Evolutionary conservation across 352 stramenopile species (phyloP), one percentile per base, ranked within the genome.

Genomic region (Pythium sp.): DNA sequence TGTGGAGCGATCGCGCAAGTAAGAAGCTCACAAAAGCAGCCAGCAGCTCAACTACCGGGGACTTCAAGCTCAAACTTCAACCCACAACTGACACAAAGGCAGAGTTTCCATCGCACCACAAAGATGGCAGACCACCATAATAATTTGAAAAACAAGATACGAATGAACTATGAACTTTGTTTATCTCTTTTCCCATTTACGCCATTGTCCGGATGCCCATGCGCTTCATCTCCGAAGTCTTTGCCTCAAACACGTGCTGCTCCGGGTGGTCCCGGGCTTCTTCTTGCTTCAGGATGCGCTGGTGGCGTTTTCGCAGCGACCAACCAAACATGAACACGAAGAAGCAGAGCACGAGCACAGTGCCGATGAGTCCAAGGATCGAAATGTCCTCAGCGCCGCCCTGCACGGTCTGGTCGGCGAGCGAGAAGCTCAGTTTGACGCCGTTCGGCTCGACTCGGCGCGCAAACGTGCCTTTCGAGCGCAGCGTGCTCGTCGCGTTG

Each of bases 1-100:
- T 58, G 82, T 94, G 43, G 85, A 95, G 68, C 84, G 83, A 58
- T 88, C 84, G 24, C 73, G 79, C 58, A 92, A 92, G 71, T 90
- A 43, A 74, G 38, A 47, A 58, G 8, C 36, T 14, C 9, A 47
- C n/a, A 46, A 11, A 6, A 24, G n/a, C 30, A 5, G 2, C 5
- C 6, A 30, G 1, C 53, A 63, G 18, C 20, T 51, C 55, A 30
- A 1, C 7, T 14, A 1, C 28, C 14, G n/a, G 41, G 15, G 5
- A 47, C 14, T 47, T 30, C 49, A 61, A 20, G 47, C 22, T 28
- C 43, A 66, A 12, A n/a, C 15, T 8, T 3, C 15, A 49, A 22
- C 18, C 43, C 43, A 22, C 18, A 49, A 3, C 15, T 5, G 15
- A 49, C 36, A 38, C 55, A 41, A 26, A 22, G 8, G 22, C 5